phyloP scores from a whole-genome alignment of 306 rosid genomes.

The Abrus precatorius region DNA sequence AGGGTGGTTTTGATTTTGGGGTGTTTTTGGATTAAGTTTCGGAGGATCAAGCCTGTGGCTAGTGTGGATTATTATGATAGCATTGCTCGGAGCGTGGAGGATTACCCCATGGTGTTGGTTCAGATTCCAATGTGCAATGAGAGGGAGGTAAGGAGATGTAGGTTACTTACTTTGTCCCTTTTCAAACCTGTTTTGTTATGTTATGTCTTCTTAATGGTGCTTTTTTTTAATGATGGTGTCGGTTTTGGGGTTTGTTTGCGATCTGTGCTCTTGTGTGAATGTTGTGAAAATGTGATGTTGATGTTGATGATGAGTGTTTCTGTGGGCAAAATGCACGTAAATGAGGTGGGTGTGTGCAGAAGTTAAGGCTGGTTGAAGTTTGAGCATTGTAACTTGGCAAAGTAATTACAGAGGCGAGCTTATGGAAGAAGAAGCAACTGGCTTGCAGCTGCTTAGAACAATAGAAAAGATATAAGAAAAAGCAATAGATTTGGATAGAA shows the following conservation, averaged over 20 bases:
- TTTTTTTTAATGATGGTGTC: background rate
- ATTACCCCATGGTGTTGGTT: slow-evolving; percentile 90
- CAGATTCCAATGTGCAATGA: slow-evolving; percentile 99
- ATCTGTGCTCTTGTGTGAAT: background rate
- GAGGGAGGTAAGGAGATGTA: slow-evolving; percentile 98
- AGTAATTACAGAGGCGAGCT: slow-evolving; percentile 2
- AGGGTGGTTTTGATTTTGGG: slow-evolving; percentile 83
- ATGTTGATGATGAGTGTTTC: background rate
- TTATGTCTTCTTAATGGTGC: background rate
- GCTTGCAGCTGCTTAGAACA: background rate
- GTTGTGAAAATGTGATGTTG: background rate
- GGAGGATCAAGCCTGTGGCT: slow-evolving; percentile 75
- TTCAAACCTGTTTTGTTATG: slow-evolving; percentile 31
- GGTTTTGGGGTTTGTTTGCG: background rate
- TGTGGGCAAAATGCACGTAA: background rate
- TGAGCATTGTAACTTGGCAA: background rate
- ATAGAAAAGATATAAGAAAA: background rate
- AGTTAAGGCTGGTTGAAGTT: background rate
- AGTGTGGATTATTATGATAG: slow-evolving; percentile 70
- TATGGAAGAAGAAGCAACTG: background rate
- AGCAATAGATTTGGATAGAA: slow-evolving; percentile 26
- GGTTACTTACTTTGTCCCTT: slow-evolving; percentile 75
- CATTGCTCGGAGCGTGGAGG: slow-evolving; percentile 58
- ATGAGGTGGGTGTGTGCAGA: background rate
- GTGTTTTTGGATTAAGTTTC: slow-evolving; percentile 91